Percentiles rank a stretch among this genome's conserved stretches.
Evolutionary conservation across 345 rosid species (phyloP).

Genomic region (Eucalyptus microcorys): DNA sequence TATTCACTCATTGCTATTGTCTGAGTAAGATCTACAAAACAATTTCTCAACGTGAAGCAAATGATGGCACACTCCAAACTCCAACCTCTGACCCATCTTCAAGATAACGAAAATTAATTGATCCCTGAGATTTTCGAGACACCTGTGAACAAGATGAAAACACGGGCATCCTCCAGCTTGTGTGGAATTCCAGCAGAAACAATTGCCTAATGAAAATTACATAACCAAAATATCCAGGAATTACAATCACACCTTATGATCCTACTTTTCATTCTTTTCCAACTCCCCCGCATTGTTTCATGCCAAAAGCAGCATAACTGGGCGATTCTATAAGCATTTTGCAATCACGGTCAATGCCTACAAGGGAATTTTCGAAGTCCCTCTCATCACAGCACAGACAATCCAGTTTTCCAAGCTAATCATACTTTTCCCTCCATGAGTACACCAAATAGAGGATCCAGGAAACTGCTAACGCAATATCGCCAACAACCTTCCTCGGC

Average conservation of each 20-base stretch:
- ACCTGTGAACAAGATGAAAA: not conserved
- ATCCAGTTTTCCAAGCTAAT: constrained; percentile 9
- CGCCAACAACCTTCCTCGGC: constrained; percentile 61
- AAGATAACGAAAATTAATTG: not conserved
- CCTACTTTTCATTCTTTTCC: not conserved
- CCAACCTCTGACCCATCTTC: not conserved
- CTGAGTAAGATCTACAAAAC: not conserved
- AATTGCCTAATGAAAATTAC: not conserved
- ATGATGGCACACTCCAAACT: not conserved
- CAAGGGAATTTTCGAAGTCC: not conserved
- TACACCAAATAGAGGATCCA: constrained; percentile 80
- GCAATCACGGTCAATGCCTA: not conserved
- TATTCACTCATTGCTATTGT: not conserved
- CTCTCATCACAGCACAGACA: not conserved
- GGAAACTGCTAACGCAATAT: constrained; percentile 55
- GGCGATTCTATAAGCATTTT: not conserved
- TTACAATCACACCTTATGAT: not conserved
- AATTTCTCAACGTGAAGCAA: not conserved
- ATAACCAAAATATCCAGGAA: not conserved
- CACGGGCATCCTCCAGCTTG: not conserved
- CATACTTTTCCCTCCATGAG: constrained; percentile 94
- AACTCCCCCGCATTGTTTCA: not conserved
- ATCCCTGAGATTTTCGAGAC: not conserved
- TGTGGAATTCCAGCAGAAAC: not conserved
- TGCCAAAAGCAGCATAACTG: not conserved